Conservation (phyloP, 1,139 yeast genomes). For the Suhomyces bribrorum region DNA sequence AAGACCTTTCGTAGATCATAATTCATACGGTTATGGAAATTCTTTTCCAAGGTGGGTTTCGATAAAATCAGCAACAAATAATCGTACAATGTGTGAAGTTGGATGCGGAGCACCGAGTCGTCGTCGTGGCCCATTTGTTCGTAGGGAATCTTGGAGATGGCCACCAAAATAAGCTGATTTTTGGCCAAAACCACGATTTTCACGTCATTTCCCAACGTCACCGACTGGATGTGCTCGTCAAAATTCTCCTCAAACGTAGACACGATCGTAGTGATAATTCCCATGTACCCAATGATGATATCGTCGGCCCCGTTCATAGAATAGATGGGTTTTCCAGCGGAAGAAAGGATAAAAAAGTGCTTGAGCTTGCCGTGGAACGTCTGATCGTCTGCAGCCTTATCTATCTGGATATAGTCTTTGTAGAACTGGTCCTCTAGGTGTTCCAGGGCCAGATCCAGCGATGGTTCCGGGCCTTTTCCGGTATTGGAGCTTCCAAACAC, state of each 20-base stretch:
- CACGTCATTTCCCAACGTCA: conserved; percentile 35
- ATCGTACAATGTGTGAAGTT: conserved; percentile 72
- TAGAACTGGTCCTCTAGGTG: conserved; percentile 18
- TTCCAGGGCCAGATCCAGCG: no score
- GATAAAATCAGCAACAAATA: conserved; percentile 82
- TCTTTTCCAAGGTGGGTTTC: conserved; percentile 66
- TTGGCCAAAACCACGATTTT: conserved; percentile 63
- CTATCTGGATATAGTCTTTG: conserved; percentile 15
- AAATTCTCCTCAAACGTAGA: conserved; percentile 55
- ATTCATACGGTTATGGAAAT: conserved; percentile 71
- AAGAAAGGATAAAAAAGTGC: conserved; percentile 80
- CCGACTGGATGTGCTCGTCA: conserved; percentile 32
- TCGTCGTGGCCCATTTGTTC: conserved; percentile 34
- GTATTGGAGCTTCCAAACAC: conserved; percentile 9
- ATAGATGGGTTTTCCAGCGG: conserved; percentile 93
- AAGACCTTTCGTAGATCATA: conserved; percentile 79
- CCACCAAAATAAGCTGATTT: conserved; percentile 73
- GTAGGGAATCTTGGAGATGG: conserved; percentile 55
- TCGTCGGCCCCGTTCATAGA: conserved; percentile 78
- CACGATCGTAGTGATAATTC: conserved; percentile 66
- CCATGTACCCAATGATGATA: conserved; percentile 71
- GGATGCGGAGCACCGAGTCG: conserved; percentile 43
- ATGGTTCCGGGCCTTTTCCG: not conserved
- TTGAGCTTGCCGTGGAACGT: conserved; percentile 51
- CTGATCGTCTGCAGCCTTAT: conserved; percentile 25